These are phyloP conservation scores for Collybiopsis luxurians DNA, from an alignment of 768 basidiomycete species.

Conservation along the genomic window DNA sequence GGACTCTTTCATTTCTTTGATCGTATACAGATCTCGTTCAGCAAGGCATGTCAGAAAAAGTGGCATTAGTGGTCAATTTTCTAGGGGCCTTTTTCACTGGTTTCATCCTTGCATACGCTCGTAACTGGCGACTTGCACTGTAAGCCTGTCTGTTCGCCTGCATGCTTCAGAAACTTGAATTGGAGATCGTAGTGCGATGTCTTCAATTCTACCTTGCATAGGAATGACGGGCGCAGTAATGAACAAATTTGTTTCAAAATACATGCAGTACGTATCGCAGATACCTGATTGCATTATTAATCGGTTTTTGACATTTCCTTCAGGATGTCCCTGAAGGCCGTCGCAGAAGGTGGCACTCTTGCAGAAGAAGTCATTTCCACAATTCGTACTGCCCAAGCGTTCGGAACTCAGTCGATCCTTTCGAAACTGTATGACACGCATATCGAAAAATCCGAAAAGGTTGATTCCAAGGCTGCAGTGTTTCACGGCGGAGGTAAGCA, in stretches of 20 bases:
- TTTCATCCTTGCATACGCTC: constrained; percentile 70
- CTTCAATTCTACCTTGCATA: constrained; percentile 81
- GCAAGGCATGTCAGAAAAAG: constrained; percentile 89
- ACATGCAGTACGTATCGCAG: constrained; percentile 54
- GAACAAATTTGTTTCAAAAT: constrained; percentile 62
- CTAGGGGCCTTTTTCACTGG: constrained; percentile 72
- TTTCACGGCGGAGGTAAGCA: constrained; percentile 42
- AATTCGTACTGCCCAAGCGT: constrained; percentile 87
- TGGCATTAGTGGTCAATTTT: constrained; percentile 66
- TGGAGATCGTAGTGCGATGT: constrained; percentile 43
- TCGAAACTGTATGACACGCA: constrained; percentile 60
- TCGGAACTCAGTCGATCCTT: constrained; percentile 74
- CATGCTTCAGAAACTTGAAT: constrained; percentile 41
- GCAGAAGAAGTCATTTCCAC: constrained; percentile 94
- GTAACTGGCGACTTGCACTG: constrained; percentile 79
- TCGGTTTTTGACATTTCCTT: constrained; percentile 5
- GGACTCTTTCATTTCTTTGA: background rate
- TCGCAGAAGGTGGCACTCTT: constrained; percentile 77
- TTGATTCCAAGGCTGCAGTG: constrained; percentile 60
- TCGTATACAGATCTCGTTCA: constrained; percentile 75
- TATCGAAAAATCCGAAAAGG: constrained; percentile 48
- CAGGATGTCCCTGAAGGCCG: constrained; percentile 66
- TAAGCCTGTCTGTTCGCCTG: constrained; percentile 61
- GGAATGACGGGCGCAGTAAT: constrained; percentile 67
- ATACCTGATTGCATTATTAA: background rate